Percentiles rank a stretch among this genome's conserved stretches.
Conservation (phyloP, 2,329 filamentous ascomycete species). For the Aspergillus amoenus region DNA sequence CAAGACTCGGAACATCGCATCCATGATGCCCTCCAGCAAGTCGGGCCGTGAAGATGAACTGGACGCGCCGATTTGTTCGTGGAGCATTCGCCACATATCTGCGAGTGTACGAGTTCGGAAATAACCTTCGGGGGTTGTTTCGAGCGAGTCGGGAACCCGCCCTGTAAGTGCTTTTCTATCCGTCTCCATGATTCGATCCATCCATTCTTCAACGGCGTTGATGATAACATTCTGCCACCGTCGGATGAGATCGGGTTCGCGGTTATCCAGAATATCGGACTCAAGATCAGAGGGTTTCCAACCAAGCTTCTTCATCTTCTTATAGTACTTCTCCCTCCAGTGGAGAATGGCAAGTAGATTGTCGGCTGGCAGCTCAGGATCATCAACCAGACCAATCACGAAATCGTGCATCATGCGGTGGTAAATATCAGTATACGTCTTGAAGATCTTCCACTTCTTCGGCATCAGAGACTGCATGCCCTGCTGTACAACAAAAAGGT, state of each 20-base stretch:
- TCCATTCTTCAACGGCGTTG: constrained; percentile 94
- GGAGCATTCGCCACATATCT: constrained; percentile 96
- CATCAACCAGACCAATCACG: constrained; percentile 76
- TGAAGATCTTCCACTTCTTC: constrained; percentile 93
- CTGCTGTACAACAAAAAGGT: constrained; percentile 88
- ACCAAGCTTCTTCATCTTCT: constrained; percentile 90
- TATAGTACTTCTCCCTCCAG: constrained; percentile 94
- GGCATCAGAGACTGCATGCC: constrained; percentile 92
- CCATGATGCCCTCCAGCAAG: constrained; percentile 90
- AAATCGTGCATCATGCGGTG: constrained; percentile 96
- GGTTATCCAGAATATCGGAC: constrained; percentile 86
- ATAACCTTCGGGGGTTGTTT: constrained; percentile 83
- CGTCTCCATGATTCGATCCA: constrained; percentile 82
- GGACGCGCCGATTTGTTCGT: constrained; percentile 85
- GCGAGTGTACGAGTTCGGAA: constrained; percentile 89
- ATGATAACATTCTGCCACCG: constrained; percentile 96
- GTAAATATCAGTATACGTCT: constrained; percentile 86
- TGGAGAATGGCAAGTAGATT: constrained; percentile 90
- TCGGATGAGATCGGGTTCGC: constrained; percentile 84
- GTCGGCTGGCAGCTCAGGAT: constrained; percentile 77
- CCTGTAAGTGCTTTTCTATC: constrained; percentile 80
- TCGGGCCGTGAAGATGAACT: constrained; percentile 82
- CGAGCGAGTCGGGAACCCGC: constrained; percentile 75
- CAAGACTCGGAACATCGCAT: constrained; percentile 89
- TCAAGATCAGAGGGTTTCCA: constrained; percentile 72